Evolutionary conservation across 1,284 basidiomycete genomes (phyloP), one percentile per base, ranked within the genome.

Genomic region (Anthracocystis panici-leucophaei): DNA sequence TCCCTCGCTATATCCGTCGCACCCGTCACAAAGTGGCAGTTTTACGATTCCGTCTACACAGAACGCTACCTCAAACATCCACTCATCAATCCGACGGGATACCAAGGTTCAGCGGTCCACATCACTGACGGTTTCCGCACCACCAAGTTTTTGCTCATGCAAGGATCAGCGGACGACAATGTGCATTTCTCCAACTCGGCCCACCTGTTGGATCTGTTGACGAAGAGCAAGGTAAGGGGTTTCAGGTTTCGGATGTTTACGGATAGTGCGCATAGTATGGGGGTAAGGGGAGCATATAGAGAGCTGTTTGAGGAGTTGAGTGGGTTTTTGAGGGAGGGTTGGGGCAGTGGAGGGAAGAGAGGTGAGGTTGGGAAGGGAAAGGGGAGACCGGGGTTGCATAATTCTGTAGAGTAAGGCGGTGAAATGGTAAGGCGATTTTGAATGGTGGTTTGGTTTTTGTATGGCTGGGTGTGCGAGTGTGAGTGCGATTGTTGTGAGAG

Each of bases 51-150:
- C 7, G 91, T 95, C 58, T 94, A 95, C 85, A 97, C 96, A 2
- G 95, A 98, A 82, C 91, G 96, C n/a, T 98, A 97, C 88, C 95
- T 98, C 94, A 91, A 91, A 78, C 88, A 92, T 27, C 94, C 94
- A 0, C 83, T 87, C 14, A 86, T 89, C 16, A 98, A 99, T 85
- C 88, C 89, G 0, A 89, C 87, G 0, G 96, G 96, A 5, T 99
- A 99, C 87, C 86, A 91, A 72, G 91, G 91, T 48, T 91, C 92
- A 14, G 92, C 92, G 0, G 91, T 99, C 51, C 91, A 91, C 71
- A 91, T 94, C 82, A 92, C 94, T 53, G 90, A 91, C 10, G 93
- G 91, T 6, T 98, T 97, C 88, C 87, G 89, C 68, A 88, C 91
- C 69, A 88, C 91, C 21, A 90, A 95, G 75, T 97, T 90, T 83